Base-by-base conservation (phyloP, 257 asterid genomes). In the Coffea canephora region DNA sequence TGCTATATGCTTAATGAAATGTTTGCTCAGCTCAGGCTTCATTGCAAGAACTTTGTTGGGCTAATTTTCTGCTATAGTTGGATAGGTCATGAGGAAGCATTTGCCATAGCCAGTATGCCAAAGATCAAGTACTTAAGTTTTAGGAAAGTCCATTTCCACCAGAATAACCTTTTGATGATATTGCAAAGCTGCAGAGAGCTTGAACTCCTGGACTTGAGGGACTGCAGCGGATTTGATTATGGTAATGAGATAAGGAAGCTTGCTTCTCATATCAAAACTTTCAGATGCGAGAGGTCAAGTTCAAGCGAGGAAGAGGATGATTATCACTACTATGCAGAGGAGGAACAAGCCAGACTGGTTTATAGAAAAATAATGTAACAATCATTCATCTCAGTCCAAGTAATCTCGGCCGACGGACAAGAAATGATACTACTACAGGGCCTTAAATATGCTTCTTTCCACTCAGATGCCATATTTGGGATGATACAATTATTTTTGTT, bases 71-170 rank as follows among this genome's bases (percentile, higher is more conserved):
- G 75, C 54, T 77, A 55, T 50, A 77, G 80, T 68, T 77, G 80
- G 80, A 68, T 77, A 3, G 80, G 80, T 66, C 36, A 59, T 41
- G 80, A 77, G 19, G 80, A 77, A 41, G 80, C 80, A 46, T 50
- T 1, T 2, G 80, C 80, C 25, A 77, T 68, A 19, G 62, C 80
- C 52, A 48, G 39, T 68, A 7, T 68, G 69, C 66, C 69, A 68
- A 70, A 34, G 25, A 39, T 68, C 23, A 77, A 68, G 80, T 67
- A 49, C 68, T 68, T 77, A 4, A 77, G 75, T 64, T 68, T 77
- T 16, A 68, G 68, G 21, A 52, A 36, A 68, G 43, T 74, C 48
- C 69, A 77, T 13, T 14, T 68, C 62, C 55, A 62, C 9, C 43
- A 16, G 48, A 43, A 77, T 36, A 52, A 77, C 64, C 68, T 77